phyloP scores from a whole-genome alignment of 345 rosid genomes.

The Rubroshorea leprosula region DNA sequence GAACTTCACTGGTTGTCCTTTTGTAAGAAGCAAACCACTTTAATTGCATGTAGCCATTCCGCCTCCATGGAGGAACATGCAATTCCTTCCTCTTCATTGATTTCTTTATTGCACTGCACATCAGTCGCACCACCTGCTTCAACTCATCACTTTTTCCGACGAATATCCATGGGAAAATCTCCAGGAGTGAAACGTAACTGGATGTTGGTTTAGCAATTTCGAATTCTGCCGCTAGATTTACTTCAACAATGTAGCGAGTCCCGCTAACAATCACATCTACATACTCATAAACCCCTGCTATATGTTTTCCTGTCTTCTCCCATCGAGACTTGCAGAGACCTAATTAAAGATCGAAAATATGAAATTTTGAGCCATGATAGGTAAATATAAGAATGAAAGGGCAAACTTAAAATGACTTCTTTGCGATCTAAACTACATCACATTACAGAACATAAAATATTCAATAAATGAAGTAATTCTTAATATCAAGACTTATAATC shows the following conservation, averaged over 20 bases:
- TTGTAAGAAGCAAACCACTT: constrained; percentile 73
- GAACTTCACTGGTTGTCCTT: constrained; percentile 45
- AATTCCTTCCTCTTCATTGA: constrained; percentile 49
- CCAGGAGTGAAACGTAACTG: constrained; percentile 37
- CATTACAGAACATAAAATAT: too few relatives aligned
- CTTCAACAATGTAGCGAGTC: constrained; percentile 56
- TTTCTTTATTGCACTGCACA: constrained; percentile 49
- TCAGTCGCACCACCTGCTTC: constrained; percentile 50
- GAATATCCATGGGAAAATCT: constrained; percentile 41
- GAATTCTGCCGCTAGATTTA: constrained; percentile 45
- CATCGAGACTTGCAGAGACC: constrained; percentile 86
- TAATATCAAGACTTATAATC: too few relatives aligned
- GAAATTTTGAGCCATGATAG: too few relatives aligned
- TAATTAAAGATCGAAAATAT: too few relatives aligned
- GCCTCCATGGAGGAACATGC: constrained; percentile 82
- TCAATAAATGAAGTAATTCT: too few relatives aligned
- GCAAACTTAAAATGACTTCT: too few relatives aligned
- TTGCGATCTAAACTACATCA: too few relatives aligned
- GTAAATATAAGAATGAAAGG: too few relatives aligned
- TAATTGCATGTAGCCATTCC: constrained; percentile 62
- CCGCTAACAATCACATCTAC: constrained; percentile 45
- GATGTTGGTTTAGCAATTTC: constrained; percentile 64
- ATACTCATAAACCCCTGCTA: constrained; percentile 58
- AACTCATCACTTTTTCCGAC: constrained; percentile 49
- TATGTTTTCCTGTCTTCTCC: constrained; percentile 57